Percentiles rank a stretch among this genome's conserved stretches.
phyloP scores from a whole-genome alignment of 805 yeast species.

The Pichia occidentalis region DNA sequence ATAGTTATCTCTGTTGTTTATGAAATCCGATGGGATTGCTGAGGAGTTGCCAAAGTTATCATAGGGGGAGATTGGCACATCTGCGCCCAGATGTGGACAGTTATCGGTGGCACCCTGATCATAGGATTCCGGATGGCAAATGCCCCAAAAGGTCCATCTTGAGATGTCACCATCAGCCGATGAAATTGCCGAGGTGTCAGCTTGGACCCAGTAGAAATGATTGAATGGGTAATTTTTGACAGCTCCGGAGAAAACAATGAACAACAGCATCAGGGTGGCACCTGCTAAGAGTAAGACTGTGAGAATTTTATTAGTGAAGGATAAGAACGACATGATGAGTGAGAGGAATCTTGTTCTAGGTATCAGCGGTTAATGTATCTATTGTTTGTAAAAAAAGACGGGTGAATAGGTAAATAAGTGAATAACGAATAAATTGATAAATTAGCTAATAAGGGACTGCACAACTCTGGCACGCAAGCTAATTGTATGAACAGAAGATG shows the following conservation, averaged over 20 bases:
- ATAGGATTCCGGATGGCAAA: conserved; percentile 39
- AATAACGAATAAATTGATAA: too few relatives aligned
- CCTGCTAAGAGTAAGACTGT: conserved; percentile 38
- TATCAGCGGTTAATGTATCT: too few relatives aligned
- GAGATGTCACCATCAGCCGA: conserved; percentile 41
- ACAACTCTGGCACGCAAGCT: too few relatives aligned
- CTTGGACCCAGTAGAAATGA: conserved; percentile 64
- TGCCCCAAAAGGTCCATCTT: conserved; percentile 86
- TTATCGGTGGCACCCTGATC: conserved; percentile 25
- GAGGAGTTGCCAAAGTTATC: conserved; percentile 58
- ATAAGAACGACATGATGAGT: conserved; percentile 15
- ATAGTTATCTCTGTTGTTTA: conserved; percentile 47
- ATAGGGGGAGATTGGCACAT: conserved; percentile 64
- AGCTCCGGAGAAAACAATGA: conserved; percentile 61
- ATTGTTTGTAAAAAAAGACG: too few relatives aligned
- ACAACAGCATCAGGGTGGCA: conserved; percentile 43
- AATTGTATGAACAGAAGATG: too few relatives aligned
- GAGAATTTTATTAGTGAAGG: conserved; percentile 20
- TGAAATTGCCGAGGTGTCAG: conserved; percentile 52
- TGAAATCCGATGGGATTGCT: conserved; percentile 48
- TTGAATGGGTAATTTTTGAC: conserved; percentile 52
- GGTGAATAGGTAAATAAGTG: too few relatives aligned
- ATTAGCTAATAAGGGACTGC: too few relatives aligned
- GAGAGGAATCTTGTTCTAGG: too few relatives aligned
- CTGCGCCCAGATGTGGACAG: conserved; percentile 48